Evolutionary conservation across 495 filamentous ascomycete species (phyloP), one percentile per base, ranked within the genome.

Genomic region (Daldinia decipiens): DNA sequence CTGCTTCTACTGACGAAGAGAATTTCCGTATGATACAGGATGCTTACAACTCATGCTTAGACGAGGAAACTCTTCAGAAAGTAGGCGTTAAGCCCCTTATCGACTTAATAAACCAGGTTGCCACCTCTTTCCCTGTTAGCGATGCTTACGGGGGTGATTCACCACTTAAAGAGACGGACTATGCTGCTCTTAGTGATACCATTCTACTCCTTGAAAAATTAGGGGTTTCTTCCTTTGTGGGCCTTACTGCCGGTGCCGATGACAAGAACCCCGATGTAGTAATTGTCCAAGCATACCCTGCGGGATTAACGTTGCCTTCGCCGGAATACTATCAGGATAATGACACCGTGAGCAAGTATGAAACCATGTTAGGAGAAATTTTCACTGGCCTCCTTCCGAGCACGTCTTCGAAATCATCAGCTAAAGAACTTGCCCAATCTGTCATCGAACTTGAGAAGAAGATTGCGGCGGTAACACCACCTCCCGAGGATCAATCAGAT

Each of bases 1-100:
- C 62, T 34, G 62, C 71, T 11, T 71, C 76, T 9, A 67, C 77
- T 12, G 89, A 92, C 68, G 78, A 85, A 50, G 77, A 86, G 7
- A 93, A 91, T 62, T 92, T 92, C 74, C 73, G 87, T 52, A 91
- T 90, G 79, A 70, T 93, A 62, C 86, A 89, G 67, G 75, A 81
- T 52, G 85, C 83, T 27, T 93, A 92, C 57, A 76, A 86, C 70
- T 86, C 90, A 55, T 93, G 90, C 77, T 81, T 91, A 76, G 83
- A 92, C 74, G 85, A 88, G 71, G 71, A 79, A 4, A 75, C 77
- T 15, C 82, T 91, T 59, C 82, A 82, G 58, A 75, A 87, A 57
- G 73, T 80, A 17, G 90, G 89, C 26, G 79, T 83, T 47, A 71
- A 78, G 60, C 90, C 90, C 2, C 72, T 93, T 26, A 67, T 77